Conservation (phyloP, 805 yeast genomes). For the Pichia cephalocereana region DNA sequence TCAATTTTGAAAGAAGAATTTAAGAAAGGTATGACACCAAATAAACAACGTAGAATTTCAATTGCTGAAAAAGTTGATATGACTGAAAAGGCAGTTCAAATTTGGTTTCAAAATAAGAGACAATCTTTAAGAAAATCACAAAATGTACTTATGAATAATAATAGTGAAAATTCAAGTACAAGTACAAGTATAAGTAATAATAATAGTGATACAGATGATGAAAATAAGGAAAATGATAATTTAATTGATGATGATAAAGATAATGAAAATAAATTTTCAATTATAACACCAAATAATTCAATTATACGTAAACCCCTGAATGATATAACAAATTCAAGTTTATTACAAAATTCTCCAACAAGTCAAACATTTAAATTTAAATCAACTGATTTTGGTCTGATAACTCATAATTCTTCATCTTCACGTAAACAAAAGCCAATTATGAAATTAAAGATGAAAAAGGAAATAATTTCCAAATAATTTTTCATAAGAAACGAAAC, state of each 20-base stretch:
- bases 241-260: background rate
- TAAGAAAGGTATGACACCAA: conserved; percentile 69
- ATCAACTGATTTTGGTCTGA: conserved; percentile 24
- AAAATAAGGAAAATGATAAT: background rate
- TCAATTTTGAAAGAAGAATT: conserved; percentile 76
- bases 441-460: conserved; percentile 16
- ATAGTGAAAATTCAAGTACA: background rate
- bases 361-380: conserved; percentile 29
- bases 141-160: background rate
- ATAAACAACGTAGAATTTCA: conserved; percentile 60
- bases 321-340: conserved; percentile 6
- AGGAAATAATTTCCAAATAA: background rate
- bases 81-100: conserved; percentile 97
- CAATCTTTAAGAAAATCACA: conserved; percentile 56
- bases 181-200: background rate
- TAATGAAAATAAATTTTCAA: conserved; percentile 1
- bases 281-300: background rate
- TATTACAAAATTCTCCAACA: background rate
- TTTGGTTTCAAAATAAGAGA: conserved; percentile 96
- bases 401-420: conserved; percentile 18
- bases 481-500: no score
- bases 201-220: background rate
- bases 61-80: conserved; percentile 77
- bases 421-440: conserved; percentile 24
- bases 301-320: background rate